These are phyloP conservation scores for Aspergillus eucalypticola DNA, from an alignment of 2,329 filamentous ascomycete genomes.

Conservation along the genomic window DNA sequence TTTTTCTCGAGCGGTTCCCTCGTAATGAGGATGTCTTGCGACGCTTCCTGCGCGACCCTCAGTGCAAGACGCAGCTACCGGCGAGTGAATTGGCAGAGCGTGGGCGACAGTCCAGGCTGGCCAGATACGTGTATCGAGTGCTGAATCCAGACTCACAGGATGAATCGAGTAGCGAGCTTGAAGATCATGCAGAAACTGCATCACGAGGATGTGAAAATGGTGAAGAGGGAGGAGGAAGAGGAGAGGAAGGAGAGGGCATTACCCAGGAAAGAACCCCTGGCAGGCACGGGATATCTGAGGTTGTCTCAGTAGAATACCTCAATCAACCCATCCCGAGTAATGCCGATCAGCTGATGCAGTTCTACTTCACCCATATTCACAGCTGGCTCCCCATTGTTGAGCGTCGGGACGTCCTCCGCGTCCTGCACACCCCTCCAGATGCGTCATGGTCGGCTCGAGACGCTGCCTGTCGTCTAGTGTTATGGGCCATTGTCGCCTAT, in stretches of 20 bases:
- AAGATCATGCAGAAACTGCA: too few species aligned
- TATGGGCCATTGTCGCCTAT: background rate
- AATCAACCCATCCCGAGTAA: background rate
- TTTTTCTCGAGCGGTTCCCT: constrained; percentile 23
- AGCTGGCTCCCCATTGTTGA: constrained; percentile 72
- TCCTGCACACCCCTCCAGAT: constrained; percentile 41
- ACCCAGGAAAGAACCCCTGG: too few species aligned
- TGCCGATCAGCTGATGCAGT: constrained; percentile 56
- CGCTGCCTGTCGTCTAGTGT: background rate
- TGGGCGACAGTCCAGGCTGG: constrained; percentile 9
- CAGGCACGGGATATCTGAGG: too few species aligned
- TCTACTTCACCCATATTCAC: constrained; percentile 71
- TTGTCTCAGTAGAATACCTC: background rate
- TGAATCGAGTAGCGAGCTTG: too few species aligned
- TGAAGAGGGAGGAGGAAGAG: too few species aligned
- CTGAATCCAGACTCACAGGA: background rate
- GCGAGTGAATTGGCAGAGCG: constrained; percentile 31
- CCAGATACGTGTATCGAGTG: background rate
- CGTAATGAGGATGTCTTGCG: background rate
- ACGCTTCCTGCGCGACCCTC: background rate
- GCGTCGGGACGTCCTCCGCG: constrained; percentile 59
- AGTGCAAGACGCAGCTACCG: constrained; percentile 16
- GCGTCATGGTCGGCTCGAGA: background rate
- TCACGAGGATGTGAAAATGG: too few species aligned
- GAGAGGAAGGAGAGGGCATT: too few species aligned